Evolutionary conservation across 306 rosid species (phyloP), one percentile per base, ranked within the genome.

Genomic region (Astragalus membranaceus): DNA sequence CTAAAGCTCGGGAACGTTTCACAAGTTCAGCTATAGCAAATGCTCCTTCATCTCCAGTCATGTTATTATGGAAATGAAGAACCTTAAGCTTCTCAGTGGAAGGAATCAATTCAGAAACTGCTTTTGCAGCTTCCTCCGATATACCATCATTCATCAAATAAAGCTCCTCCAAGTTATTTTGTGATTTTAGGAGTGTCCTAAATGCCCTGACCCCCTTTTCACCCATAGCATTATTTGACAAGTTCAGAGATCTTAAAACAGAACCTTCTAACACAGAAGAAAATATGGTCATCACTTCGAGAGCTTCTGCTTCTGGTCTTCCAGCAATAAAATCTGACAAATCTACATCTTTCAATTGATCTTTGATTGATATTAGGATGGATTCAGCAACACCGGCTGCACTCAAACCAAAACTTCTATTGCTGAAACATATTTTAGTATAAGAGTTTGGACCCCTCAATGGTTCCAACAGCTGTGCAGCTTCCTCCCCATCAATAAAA

Each of bases 51-150:
- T 79, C 83, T 36, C 83, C 83, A 50, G 83, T 79, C 83, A 79
- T 79, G 76, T 89, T 92, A 71, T 87, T 92, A 76, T 92, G 94
- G 73, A 92, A 92, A 67, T 87, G 96, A 84, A 92, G 96, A 69
- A 92, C 86, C 81, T 75, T 82, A 52, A 92, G 93, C 83, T 77
- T 92, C 78, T 87, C 83, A 1, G 96, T 89, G 51, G 97, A 89
- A 68, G 97, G 92, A 69, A 92, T 86, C 73, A 92, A 78, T 82
- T 87, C 95, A 80, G 86, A 76, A 74, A 92, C 86, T 56, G 96
- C 92, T 74, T 88, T 84, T 64, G 97, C 96, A 60, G 96, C 96
- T 89, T 92, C 97, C 83, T 92, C 93, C 72, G 97, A 92, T 59
- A 92, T 87, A 52, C 97, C 97, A 64, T 85, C 97, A 79, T 92